phyloP scores from a whole-genome alignment of 495 filamentous ascomycete genomes.

The Cenococcum geophilum region DNA sequence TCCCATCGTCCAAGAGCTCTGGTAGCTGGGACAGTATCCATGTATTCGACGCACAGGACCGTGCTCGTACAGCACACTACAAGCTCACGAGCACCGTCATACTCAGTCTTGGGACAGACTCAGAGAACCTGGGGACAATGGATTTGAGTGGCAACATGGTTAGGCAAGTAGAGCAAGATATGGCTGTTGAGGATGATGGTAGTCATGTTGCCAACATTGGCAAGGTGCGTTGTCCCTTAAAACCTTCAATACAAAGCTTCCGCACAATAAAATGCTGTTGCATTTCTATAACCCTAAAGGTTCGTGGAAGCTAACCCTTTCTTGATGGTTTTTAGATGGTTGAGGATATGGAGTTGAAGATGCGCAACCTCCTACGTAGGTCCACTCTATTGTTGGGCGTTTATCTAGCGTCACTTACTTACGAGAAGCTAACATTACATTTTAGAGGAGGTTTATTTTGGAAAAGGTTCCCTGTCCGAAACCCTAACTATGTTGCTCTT shows the following conservation, averaged over 20 bases:
- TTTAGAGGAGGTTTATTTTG: constrained; percentile 94
- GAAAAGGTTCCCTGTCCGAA: constrained; percentile 49
- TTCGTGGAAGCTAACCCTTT: not conserved
- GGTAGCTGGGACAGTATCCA: constrained; percentile 98
- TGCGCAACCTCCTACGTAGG: constrained; percentile 88
- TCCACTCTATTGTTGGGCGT: constrained; percentile 5
- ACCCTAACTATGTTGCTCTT: not conserved
- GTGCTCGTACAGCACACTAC: constrained; percentile 86
- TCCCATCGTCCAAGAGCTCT: constrained; percentile 61
- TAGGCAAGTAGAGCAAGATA: constrained; percentile 83
- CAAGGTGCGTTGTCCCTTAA: constrained; percentile 12
- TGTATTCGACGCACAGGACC: constrained; percentile 92
- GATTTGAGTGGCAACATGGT: constrained; percentile 97
- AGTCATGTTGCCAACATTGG: constrained; percentile 96
- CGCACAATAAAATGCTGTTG: too few species aligned
- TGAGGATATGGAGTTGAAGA: constrained; percentile 99
- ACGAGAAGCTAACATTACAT: constrained; percentile 6
- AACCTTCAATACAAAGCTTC: too few species aligned
- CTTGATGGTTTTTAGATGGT: constrained; percentile 51
- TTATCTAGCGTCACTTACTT: not conserved
- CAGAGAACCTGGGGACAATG: constrained; percentile 73
- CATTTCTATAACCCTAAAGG: not conserved
- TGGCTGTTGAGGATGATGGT: constrained; percentile 81
- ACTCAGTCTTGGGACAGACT: constrained; percentile 68
- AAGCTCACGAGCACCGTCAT: constrained; percentile 97